phyloP scores from a whole-genome alignment of 2,329 filamentous ascomycete genomes.

The Aspergillus spinulosporus region DNA sequence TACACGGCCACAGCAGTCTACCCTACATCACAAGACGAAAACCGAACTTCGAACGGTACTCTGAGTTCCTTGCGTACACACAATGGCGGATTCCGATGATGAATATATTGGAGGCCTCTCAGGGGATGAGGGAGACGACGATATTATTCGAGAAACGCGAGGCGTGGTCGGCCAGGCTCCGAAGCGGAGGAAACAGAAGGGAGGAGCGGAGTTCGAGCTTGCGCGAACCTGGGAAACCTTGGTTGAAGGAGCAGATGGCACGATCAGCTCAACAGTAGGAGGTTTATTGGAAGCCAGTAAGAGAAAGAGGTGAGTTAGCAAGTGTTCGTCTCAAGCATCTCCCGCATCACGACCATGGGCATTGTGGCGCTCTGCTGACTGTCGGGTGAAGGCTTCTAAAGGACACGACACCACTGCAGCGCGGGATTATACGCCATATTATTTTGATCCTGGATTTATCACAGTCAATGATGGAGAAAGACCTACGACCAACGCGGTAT shows the following conservation, averaged over 20 bases:
- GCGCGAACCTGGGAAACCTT: slow-evolving; percentile 64
- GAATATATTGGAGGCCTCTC: slow-evolving; percentile 54
- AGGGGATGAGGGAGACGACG: slow-evolving; percentile 46
- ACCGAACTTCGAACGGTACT: neutral
- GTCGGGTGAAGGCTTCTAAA: slow-evolving; percentile 66
- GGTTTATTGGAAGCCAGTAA: slow-evolving; percentile 79
- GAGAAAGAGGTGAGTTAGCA: slow-evolving; percentile 60
- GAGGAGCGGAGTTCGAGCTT: slow-evolving; percentile 49
- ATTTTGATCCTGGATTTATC: slow-evolving; percentile 90
- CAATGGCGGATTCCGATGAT: slow-evolving; percentile 53
- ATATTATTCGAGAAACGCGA: slow-evolving; percentile 32
- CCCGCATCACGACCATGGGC: too few relatives aligned
- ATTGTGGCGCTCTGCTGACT: neutral
- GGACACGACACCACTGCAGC: slow-evolving; percentile 92
- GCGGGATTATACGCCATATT: slow-evolving; percentile 96
- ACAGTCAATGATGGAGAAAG: slow-evolving; percentile 91
- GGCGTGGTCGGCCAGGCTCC: slow-evolving; percentile 30
- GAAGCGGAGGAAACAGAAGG: slow-evolving; percentile 42
- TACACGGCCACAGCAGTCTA: neutral
- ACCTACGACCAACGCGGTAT: slow-evolving; percentile 84
- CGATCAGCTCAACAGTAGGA: slow-evolving; percentile 69
- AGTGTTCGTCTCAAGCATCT: neutral
- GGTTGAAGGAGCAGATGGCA: slow-evolving; percentile 76
- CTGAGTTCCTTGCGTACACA: neutral
- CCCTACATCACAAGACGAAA: neutral